Percentiles rank a stretch among this genome's conserved stretches.
Conservation (phyloP, 2,329 filamentous ascomycete species). For the Lachnellula cervina region DNA sequence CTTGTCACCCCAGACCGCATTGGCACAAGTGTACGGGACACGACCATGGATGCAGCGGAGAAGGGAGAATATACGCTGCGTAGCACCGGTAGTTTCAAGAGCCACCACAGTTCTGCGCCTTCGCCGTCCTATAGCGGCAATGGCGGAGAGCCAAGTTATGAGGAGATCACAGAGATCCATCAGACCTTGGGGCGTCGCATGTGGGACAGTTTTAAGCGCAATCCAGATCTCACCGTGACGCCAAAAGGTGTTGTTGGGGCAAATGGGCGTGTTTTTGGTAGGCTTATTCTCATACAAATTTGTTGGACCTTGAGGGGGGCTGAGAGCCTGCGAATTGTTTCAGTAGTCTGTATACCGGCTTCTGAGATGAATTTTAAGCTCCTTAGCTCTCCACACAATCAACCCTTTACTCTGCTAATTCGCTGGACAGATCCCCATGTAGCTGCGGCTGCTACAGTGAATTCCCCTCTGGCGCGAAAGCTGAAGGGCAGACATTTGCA, state of each 20-base stretch:
- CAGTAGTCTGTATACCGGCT: too few relatives aligned
- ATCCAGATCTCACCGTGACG: conserved; percentile 42
- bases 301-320: too few relatives aligned
- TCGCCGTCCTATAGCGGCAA: conserved; percentile 14
- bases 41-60: not conserved
- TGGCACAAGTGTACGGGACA: not conserved
- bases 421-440: conserved; percentile 50
- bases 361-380: too few relatives aligned
- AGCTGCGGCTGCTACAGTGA: conserved; percentile 59
- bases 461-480: conserved; percentile 68
- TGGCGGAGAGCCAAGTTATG: conserved; percentile 22
- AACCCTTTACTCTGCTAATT: too few relatives aligned
- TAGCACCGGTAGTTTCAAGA: too few relatives aligned
- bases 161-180: conserved; percentile 17
- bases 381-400: too few relatives aligned
- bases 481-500: conserved; percentile 83
- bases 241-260: conserved; percentile 34
- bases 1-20: too few relatives aligned
- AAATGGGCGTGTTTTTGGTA: conserved; percentile 37
- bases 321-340: too few relatives aligned
- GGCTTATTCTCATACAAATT: too few relatives aligned
- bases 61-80: not conserved
- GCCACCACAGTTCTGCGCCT: not conserved
- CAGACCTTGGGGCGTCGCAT: conserved; percentile 16
- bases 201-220: conserved; percentile 27